A percentile compares a stretch with the other conserved stretches of the same genome.
Evolutionary conservation across 1,284 basidiomycete species (phyloP).

Genomic region (Ustilago trichophora): DNA sequence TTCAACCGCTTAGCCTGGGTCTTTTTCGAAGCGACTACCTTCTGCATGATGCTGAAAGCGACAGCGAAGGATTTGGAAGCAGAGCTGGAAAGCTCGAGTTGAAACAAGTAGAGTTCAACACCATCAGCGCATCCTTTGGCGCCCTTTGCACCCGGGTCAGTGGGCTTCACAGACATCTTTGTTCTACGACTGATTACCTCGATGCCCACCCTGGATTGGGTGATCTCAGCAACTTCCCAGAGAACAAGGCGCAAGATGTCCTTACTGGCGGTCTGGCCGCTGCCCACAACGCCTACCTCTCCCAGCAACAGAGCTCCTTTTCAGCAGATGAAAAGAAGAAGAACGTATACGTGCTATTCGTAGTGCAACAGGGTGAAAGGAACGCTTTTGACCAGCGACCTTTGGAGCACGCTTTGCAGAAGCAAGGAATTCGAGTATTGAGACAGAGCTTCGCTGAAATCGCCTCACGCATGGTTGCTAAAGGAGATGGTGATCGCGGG

Average conservation of each 20-base stretch:
- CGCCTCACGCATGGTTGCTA: conserved; percentile 4
- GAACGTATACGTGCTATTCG: conserved; percentile 76
- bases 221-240: conserved; percentile 74
- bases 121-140: conserved; percentile 92
- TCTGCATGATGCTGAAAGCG: conserved; percentile 72
- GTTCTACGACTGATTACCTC: conserved; percentile 21
- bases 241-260: conserved; percentile 77
- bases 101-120: conserved; percentile 99
- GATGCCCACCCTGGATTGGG: conserved; percentile 73
- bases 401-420: conserved; percentile 85
- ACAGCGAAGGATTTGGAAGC: conserved; percentile 5
- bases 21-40: conserved; percentile 97
- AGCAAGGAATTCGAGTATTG: conserved; percentile 64
- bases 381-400: conserved; percentile 94
- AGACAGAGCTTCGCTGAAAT: conserved; percentile 55
- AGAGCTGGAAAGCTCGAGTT: conserved; percentile 69
- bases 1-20: conserved; percentile 82
- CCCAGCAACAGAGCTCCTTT: conserved; percentile 17
- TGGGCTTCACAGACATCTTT: conserved; percentile 73
- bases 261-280: conserved; percentile 80
- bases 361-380: conserved; percentile 87
- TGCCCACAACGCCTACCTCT: conserved; percentile 79
- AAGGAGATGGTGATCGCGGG: conserved; percentile 1
- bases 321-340: neutral
- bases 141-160: conserved; percentile 78